Base-by-base conservation (phyloP, 805 yeast genomes). In the Saturnispora quitensis region DNA sequence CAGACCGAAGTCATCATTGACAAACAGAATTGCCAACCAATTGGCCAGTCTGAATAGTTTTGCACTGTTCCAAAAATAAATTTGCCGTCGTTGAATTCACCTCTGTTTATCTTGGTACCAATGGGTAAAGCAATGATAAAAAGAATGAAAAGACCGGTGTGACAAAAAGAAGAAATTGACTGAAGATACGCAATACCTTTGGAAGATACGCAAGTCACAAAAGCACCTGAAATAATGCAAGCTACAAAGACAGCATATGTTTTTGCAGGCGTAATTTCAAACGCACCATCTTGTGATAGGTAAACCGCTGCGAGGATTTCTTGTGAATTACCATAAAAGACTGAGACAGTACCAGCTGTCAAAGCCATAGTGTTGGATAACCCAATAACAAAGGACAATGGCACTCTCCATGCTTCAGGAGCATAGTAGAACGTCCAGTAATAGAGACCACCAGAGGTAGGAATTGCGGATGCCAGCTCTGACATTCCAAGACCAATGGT, bases 391-490 rank as follows among this genome's bases (percentile, higher is more conserved):
- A 75, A 82, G 44, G 82, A 76, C 25, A 81, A 62, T 0, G 81
- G 79, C 17, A 75, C 74, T 57, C 76, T 72, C 36, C 70, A 57
- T 8, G 59, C 57, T 40, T 70, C 75, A 2, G 87, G 89, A 12
- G 88, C 79, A 60, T 79, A 82, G 61, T 78, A 75, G 64, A 75
- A 80, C 0, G 86, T 78, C 80, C 84, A 80, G 63, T 76, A 79
- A 61, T 81, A 84, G 35, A 84, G 68, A 4, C 89, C 89, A 46
- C 89, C 89, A 15, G 84, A 76, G 0, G 89, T 83, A 28, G 90
- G 89, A 56, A 80, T 74, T 2, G 87, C 75, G 42, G 82, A 74
- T 1, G 84, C 86, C 56, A 82, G 65, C 57, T 81, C 83, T 1
- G 86, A 72, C 81, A 84, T 77, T 17, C 82, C 70, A 13, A 76